Conservation (phyloP, 345 rosid genomes). For the Psidium guajava region DNA sequence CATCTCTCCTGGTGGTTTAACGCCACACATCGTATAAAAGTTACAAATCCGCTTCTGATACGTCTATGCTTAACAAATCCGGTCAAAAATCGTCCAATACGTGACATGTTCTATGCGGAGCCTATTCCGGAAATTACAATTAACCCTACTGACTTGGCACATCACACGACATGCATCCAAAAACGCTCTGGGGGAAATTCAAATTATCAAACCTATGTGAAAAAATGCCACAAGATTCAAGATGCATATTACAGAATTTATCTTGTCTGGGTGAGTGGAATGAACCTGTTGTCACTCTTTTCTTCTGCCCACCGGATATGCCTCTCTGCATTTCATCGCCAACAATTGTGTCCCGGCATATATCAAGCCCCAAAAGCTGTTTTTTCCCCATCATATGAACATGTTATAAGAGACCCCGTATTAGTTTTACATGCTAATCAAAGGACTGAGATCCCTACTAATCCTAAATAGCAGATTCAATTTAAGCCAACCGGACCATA, state of each 20-base stretch:
- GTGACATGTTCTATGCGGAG: background rate
- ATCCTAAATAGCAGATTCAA: background rate
- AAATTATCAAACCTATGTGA: background rate
- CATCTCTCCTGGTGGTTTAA: constrained; percentile 53
- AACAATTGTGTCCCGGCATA: constrained; percentile 71
- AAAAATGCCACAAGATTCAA: background rate
- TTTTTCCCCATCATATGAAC: background rate
- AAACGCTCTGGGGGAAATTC: background rate
- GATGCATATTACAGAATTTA: background rate
- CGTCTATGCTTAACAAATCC: background rate
- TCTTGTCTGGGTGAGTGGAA: background rate
- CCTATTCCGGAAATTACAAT: background rate
- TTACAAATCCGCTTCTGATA: background rate
- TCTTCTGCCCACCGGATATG: constrained; percentile 86
- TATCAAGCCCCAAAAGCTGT: constrained; percentile 81
- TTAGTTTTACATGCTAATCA: background rate
- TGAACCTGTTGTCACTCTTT: constrained; percentile 81
- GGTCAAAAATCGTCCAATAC: background rate
- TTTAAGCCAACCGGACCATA: background rate
- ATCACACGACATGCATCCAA: background rate
- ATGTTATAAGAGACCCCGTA: background rate
- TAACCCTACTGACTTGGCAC: background rate
- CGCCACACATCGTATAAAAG: background rate
- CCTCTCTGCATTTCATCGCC: constrained; percentile 83
- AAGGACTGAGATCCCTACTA: background rate